These are phyloP conservation scores for Prunus salicina DNA, from an alignment of 306 rosid genomes.

Conservation along the genomic window DNA sequence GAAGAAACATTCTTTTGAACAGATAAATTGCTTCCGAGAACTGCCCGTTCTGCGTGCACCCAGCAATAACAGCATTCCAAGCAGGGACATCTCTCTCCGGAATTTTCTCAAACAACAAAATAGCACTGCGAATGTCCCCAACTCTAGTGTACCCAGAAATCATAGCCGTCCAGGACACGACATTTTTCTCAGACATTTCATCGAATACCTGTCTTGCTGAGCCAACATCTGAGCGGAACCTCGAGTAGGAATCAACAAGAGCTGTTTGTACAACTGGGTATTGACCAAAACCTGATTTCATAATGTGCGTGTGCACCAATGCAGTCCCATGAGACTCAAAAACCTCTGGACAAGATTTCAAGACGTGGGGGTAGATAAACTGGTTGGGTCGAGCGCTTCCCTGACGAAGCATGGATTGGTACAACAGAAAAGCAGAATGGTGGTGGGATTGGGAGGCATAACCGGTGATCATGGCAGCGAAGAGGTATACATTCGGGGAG, in stretches of 20 bases:
- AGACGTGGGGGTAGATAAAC: slow-evolving; percentile 60
- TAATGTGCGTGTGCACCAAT: slow-evolving; percentile 52
- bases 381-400: slow-evolving; percentile 41
- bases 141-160: slow-evolving; percentile 56
- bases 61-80: slow-evolving; percentile 77
- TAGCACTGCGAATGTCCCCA: slow-evolving; percentile 56
- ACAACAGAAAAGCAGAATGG: slow-evolving; percentile 34
- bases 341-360: slow-evolving; percentile 44
- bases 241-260: slow-evolving; percentile 52
- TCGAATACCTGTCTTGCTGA: slow-evolving; percentile 55
- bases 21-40: slow-evolving; percentile 55
- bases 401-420: slow-evolving; percentile 46
- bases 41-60: slow-evolving; percentile 74
- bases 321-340: slow-evolving; percentile 23
- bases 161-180: slow-evolving; percentile 70
- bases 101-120: slow-evolving; percentile 56
- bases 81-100: slow-evolving; percentile 63
- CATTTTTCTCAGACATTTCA: slow-evolving; percentile 62
- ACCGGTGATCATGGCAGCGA: slow-evolving; percentile 70
- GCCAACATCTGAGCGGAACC: slow-evolving; percentile 21
- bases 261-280: slow-evolving; percentile 69
- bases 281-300: slow-evolving; percentile 51
- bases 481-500: slow-evolving; percentile 59
- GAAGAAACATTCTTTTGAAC: slow-evolving; percentile 49
- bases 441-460: slow-evolving; percentile 46